Evolutionary conservation across 768 basidiomycete species (phyloP).

Genomic region (Gyrodon lividus): DNA sequence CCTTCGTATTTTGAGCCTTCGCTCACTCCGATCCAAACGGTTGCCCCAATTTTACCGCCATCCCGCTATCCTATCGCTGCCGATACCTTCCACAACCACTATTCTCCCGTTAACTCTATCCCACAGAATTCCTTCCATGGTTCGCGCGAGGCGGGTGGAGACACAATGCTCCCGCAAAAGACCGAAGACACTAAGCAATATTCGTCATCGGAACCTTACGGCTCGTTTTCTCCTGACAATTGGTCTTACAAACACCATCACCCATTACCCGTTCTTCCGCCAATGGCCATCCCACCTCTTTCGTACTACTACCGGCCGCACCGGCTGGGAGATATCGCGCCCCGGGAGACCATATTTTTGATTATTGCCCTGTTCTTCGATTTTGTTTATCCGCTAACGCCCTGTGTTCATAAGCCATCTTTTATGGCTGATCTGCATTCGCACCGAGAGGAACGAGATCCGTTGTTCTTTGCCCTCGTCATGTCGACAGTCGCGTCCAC

Average conservation of each 20-base stretch:
- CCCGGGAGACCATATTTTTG: constrained; percentile 74
- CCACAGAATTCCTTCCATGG: constrained; percentile 39
- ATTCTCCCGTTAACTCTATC: constrained; percentile 37
- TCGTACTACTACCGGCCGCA: constrained; percentile 73
- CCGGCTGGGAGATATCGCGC: constrained; percentile 78
- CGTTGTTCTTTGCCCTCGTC: constrained; percentile 87
- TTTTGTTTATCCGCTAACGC: constrained; percentile 89
- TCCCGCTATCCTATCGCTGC: constrained; percentile 71
- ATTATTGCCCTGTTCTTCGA: constrained; percentile 91
- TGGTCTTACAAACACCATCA: constrained; percentile 72
- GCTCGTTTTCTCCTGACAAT: constrained; percentile 63
- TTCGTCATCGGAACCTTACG: constrained; percentile 52
- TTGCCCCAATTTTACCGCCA: constrained; percentile 47
- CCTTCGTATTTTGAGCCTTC: constrained; percentile 54
- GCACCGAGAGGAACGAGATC: constrained; percentile 80
- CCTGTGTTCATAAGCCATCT: constrained; percentile 87
- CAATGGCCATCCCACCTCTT: constrained; percentile 52
- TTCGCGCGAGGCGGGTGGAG: constrained; percentile 35
- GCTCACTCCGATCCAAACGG: constrained; percentile 40
- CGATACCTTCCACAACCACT: constrained; percentile 63
- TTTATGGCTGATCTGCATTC: constrained; percentile 88
- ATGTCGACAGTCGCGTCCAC: constrained; percentile 89
- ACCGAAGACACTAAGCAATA: constrained; percentile 43
- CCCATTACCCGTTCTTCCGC: constrained; percentile 43
- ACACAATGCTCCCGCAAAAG: constrained; percentile 38